Conservation (phyloP, 2,329 filamentous ascomycete species). For the Neopestalotiopsis clavispora region DNA sequence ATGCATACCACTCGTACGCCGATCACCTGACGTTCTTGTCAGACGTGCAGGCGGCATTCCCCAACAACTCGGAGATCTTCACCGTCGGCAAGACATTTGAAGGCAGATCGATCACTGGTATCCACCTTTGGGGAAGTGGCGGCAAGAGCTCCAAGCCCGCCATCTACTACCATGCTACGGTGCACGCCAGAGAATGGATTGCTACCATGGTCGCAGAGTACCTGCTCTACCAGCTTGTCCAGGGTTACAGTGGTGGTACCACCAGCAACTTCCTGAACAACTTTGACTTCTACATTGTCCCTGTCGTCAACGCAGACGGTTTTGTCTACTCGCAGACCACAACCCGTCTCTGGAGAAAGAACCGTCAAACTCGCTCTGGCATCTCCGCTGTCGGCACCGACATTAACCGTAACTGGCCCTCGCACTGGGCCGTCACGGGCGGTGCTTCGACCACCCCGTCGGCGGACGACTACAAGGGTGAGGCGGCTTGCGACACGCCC, state of each 20-base stretch:
- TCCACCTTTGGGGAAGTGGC: slow-evolving; percentile 56
- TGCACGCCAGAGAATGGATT: slow-evolving; percentile 62
- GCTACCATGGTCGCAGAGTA: slow-evolving; percentile 56
- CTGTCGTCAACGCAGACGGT: slow-evolving; percentile 57
- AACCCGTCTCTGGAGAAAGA: slow-evolving; percentile 59
- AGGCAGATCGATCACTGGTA: slow-evolving; percentile 62
- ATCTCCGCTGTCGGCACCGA: slow-evolving; percentile 53
- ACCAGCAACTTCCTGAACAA: slow-evolving; percentile 53
- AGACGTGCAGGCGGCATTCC: slow-evolving; percentile 49
- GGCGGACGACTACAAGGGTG: slow-evolving; percentile 48
- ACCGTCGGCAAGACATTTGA: slow-evolving; percentile 49
- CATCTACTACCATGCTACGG: slow-evolving; percentile 55
- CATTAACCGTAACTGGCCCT: slow-evolving; percentile 59
- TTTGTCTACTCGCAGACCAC: slow-evolving; percentile 57
- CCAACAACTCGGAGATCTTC: slow-evolving; percentile 53
- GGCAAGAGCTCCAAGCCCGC: slow-evolving; percentile 52
- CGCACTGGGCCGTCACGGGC: slow-evolving; percentile 47
- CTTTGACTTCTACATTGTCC: slow-evolving; percentile 64
- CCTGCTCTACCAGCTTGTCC: slow-evolving; percentile 50
- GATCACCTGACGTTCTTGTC: slow-evolving; percentile 56
- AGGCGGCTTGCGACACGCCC: slow-evolving; percentile 46
- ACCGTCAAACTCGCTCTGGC: slow-evolving; percentile 45
- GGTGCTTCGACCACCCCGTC: slow-evolving; percentile 52
- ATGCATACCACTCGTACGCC: slow-evolving; percentile 56
- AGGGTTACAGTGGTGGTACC: slow-evolving; percentile 44